Evolutionary conservation across 176 grass and related monocot genomes (phyloP), one percentile per base, ranked within the genome.

Genomic region (Aegilops longissima): DNA sequence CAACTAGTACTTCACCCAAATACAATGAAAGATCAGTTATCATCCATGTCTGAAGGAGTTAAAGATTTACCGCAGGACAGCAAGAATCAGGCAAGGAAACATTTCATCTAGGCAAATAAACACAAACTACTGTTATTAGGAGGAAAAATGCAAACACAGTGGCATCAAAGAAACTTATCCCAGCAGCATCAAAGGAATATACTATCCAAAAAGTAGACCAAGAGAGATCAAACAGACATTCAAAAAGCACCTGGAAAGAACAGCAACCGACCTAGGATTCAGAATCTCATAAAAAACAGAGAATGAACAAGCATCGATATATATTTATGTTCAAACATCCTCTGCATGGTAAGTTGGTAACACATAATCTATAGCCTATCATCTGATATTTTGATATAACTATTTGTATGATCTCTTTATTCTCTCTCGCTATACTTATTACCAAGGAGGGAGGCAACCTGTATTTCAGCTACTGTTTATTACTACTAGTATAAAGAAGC

Each of bases 361-460:
- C 42, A 44, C 42, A 87, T 44, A 17, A 10, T 88, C 61, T 81
- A 62, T 84, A 76, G 49, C 79, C 66, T 83, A 90, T 67, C 80
- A 69, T 87, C 35, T 62, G 85, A 69, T 52, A 49, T 40, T 74
- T 24, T 17, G 12, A 74, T 16, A 47, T 25, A 64, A 47, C 81
- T 85, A 64, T 56, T 33, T 71, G 9, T 90, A 76, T 81, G 38
- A 44, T 78, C 90, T 77, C 6, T 88, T 85, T 88, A 85, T 88
- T 85, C 79, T 54, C 11, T 79, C 80, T 84, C 12, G 42, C 81
- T 90, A 81, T 86, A 30, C 61, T 87, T 85, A 89, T 92, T 89
- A 54, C 47, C 31, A 74, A 42, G 9, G 70, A 54, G 35, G 9
- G 70, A 54, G 35, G 61, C 34, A 35, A 49, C 36, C 59, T 89